These are phyloP conservation scores for Theileria parva DNA, from an alignment of 169 alveolate genomes.

Conservation along the genomic window DNA sequence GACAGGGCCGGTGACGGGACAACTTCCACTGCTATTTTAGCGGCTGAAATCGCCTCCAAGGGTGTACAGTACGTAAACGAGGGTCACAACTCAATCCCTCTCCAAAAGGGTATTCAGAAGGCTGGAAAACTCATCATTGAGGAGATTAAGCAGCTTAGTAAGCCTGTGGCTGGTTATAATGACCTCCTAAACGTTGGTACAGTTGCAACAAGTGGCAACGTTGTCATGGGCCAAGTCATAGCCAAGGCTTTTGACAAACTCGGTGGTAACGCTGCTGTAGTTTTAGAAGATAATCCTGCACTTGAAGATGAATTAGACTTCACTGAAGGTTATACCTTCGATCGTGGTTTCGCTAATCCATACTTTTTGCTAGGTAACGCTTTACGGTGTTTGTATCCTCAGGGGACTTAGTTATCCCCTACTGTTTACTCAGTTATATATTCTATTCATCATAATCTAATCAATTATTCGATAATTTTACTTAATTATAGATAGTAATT, in stretches of 20 bases:
- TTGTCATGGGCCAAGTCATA: conserved; percentile 84
- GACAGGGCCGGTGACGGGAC: conserved; percentile 91
- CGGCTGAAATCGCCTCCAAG: conserved; percentile 83
- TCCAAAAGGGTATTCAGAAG: conserved; percentile 84
- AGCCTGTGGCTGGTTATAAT: conserved; percentile 79
- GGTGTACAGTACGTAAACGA: conserved; percentile 85
- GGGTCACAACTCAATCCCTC: conserved; percentile 85
- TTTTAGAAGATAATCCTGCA: conserved; percentile 84
- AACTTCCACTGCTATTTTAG: conserved; percentile 86
- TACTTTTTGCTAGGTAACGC: conserved; percentile 74
- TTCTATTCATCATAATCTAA: too few relatives aligned
- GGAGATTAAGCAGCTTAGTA: conserved; percentile 78
- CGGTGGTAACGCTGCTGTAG: conserved; percentile 86
- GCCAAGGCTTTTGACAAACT: conserved; percentile 85
- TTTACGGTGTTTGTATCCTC: too few relatives aligned
- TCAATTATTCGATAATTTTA: too few relatives aligned
- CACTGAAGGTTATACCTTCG: conserved; percentile 87
- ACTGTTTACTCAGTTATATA: too few relatives aligned
- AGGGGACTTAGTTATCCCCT: too few relatives aligned
- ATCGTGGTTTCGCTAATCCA: conserved; percentile 85
- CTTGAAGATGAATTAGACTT: conserved; percentile 85
- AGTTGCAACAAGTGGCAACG: conserved; percentile 85
- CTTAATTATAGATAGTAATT: too few relatives aligned
- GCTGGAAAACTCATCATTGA: conserved; percentile 83
- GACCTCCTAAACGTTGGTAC: conserved; percentile 86